Conservation (phyloP, 1,284 basidiomycete species). For the Malassezia restricta region DNA sequence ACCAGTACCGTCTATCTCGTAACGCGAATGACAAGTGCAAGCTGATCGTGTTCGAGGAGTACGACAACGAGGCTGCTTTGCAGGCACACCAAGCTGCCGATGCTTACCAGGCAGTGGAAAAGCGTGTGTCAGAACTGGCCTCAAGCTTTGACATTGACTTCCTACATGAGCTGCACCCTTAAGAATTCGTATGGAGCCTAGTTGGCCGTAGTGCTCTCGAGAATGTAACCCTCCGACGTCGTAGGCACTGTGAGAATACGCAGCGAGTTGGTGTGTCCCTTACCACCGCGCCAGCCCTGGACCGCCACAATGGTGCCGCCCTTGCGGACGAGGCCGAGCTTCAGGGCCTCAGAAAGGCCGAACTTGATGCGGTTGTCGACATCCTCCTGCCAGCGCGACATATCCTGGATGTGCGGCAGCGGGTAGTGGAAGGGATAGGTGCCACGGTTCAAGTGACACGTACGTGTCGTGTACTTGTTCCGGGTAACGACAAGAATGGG, state of each 20-base stretch:
- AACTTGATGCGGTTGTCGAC: conserved; percentile 57
- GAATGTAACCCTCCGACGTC: conserved; percentile 34
- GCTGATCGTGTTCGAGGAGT: conserved; percentile 9
- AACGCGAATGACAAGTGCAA: conserved; percentile 2
- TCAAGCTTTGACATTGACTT: conserved; percentile 7
- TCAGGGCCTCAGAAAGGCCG: conserved; percentile 76
- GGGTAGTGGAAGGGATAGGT: conserved; percentile 96
- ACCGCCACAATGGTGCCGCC: conserved; percentile 85
- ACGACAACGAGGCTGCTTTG: conserved; percentile 5
- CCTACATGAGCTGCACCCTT: conserved; percentile 7
- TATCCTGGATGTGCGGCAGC: conserved; percentile 69
- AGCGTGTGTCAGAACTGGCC: neutral
- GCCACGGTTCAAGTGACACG: conserved; percentile 91
- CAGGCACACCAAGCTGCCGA: conserved; percentile 3
- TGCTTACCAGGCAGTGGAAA: conserved; percentile 8
- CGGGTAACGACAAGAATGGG: conserved; percentile 83
- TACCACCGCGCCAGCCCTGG: conserved; percentile 96
- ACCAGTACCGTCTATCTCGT: conserved; percentile 12
- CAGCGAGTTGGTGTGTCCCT: conserved; percentile 61
- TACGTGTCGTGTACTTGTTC: conserved; percentile 85
- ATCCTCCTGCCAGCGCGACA: conserved; percentile 92
- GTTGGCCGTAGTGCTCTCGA: conserved; percentile 29
- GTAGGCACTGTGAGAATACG: conserved; percentile 38
- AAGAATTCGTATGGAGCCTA: neutral
- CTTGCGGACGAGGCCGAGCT: conserved; percentile 73